Evolutionary conservation across 768 basidiomycete genomes (phyloP).

Genomic region (Peribolospora baueri): DNA sequence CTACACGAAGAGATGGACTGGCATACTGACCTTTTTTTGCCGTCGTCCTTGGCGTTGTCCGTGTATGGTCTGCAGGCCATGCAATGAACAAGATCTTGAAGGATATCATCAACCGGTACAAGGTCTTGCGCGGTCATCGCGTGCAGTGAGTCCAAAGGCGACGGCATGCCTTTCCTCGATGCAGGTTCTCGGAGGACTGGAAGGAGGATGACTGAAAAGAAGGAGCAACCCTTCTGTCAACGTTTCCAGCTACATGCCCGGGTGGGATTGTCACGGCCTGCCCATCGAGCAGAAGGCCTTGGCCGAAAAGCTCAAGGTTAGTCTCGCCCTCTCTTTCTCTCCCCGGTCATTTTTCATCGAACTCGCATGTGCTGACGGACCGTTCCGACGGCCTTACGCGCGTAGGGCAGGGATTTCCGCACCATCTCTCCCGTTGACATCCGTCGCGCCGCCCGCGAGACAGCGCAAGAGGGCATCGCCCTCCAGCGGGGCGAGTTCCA

Average conservation of each 20-base stretch:
- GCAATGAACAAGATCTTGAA: slow-evolving; percentile 89
- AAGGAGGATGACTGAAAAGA: too few relatives aligned
- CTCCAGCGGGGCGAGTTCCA: slow-evolving; percentile 57
- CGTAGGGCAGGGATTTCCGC: slow-evolving; percentile 16
- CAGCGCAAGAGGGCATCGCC: slow-evolving; percentile 47
- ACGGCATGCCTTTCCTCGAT: too few relatives aligned
- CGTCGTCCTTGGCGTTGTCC: too few relatives aligned
- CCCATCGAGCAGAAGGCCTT: slow-evolving; percentile 91
- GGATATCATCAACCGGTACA: slow-evolving; percentile 79
- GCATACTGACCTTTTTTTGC: slow-evolving; percentile 1
- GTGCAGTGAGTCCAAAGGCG: slow-evolving; percentile 41
- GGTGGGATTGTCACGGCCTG: slow-evolving; percentile 95
- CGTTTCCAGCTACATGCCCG: slow-evolving; percentile 55
- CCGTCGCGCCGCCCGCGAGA: slow-evolving; percentile 41
- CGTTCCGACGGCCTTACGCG: background rate
- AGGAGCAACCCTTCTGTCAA: background rate
- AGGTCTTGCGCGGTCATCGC: slow-evolving; percentile 46
- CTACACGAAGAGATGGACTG: background rate
- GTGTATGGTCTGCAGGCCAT: slow-evolving; percentile 35
- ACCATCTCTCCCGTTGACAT: slow-evolving; percentile 36
- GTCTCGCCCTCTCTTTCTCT: background rate
- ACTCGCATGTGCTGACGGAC: background rate
- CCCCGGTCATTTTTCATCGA: background rate
- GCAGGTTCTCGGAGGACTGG: too few relatives aligned
- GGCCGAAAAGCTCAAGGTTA: slow-evolving; percentile 37